These are phyloP conservation scores for Collybiopsis confluens DNA, from an alignment of 768 basidiomycete genomes.

Conservation along the genomic window DNA sequence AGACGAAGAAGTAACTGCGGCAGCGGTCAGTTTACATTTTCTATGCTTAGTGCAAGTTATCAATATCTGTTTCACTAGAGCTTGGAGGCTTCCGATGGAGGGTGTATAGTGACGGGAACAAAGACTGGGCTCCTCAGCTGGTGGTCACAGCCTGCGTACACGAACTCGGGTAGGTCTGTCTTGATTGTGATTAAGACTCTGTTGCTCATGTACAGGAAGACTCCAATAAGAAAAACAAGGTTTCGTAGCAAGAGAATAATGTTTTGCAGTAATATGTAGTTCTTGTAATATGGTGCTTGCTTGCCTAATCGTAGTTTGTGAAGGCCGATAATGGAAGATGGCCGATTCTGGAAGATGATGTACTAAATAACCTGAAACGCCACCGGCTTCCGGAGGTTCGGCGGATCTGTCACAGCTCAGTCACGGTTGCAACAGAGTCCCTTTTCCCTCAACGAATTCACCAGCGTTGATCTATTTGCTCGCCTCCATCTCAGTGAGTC, in stretches of 20 bases:
- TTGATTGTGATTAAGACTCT: not conserved
- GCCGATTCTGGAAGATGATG: too few relatives aligned
- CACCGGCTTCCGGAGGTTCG: too few relatives aligned
- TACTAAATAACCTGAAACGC: too few relatives aligned
- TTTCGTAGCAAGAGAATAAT: not conserved
- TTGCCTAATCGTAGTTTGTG: too few relatives aligned
- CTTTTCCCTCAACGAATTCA: slow-evolving; percentile 31
- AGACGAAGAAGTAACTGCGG: slow-evolving; percentile 14
- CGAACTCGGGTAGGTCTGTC: slow-evolving; percentile 17
- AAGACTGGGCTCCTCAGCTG: slow-evolving; percentile 50
- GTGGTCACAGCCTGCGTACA: slow-evolving; percentile 45
- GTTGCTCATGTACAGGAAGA: slow-evolving; percentile 2
- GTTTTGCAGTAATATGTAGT: not conserved
- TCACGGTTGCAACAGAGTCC: slow-evolving; percentile 9
- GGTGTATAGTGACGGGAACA: slow-evolving; percentile 55
- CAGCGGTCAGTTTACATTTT: slow-evolving; percentile 24
- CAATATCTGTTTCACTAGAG: not conserved
- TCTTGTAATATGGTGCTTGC: too few relatives aligned
- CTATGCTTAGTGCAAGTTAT: slow-evolving; percentile 15
- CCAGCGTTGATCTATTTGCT: slow-evolving; percentile 17
- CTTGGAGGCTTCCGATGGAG: slow-evolving; percentile 25
- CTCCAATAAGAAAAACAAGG: not conserved
- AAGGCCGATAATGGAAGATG: too few relatives aligned
- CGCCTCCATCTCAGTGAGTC: slow-evolving; percentile 19
- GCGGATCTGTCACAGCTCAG: not conserved